Conservation (phyloP, 805 yeast genomes). For the Ogataea methanolica region DNA sequence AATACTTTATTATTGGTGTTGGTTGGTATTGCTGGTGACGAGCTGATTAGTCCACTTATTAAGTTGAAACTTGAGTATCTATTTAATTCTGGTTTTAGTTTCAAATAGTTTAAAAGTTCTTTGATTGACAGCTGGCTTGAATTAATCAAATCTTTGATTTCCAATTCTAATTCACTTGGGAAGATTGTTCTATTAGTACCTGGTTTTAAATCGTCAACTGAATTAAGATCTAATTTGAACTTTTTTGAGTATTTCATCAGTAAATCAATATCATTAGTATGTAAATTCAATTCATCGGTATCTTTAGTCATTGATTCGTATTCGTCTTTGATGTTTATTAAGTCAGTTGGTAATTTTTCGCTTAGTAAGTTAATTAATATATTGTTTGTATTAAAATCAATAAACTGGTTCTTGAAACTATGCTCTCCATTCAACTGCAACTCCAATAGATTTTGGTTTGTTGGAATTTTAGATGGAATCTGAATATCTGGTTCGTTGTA, state of each 20-base stretch:
- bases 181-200: too few species aligned
- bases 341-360: conserved; percentile 7
- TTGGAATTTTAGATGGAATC: conserved; percentile 6
- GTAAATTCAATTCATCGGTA: neutral
- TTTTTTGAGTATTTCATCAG: too few species aligned
- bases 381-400: conserved; percentile 10
- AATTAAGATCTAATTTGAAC: too few species aligned
- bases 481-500: neutral
- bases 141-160: neutral
- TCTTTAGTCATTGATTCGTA: neutral
- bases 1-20: neutral
- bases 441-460: neutral
- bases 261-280: too few species aligned
- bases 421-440: conserved; percentile 12
- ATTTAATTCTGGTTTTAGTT: neutral
- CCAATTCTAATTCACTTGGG: neutral
- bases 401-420: conserved; percentile 12
- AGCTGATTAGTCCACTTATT: conserved; percentile 5
- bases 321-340: conserved; percentile 15
- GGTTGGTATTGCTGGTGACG: neutral
- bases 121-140: neutral
- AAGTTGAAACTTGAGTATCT: conserved; percentile 9
- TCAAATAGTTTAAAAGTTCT: conserved; percentile 1
- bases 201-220: too few species aligned
- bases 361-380: conserved; percentile 13